These are phyloP conservation scores for Yamadazyma insecticola DNA, from an alignment of 805 yeast genomes.

Conservation along the genomic window DNA sequence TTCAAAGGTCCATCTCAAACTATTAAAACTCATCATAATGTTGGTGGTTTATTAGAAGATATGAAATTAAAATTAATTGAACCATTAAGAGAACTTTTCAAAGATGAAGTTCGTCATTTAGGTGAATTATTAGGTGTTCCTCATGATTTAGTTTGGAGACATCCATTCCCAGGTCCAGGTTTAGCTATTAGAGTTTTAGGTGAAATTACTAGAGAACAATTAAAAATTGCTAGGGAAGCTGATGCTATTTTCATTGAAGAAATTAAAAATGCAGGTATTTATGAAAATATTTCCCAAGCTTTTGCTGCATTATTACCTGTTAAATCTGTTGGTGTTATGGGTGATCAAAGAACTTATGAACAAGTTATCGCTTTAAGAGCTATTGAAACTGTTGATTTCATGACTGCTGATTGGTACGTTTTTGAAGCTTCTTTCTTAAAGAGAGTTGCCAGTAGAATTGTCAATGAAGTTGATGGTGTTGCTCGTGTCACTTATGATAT, in stretches of 20 bases:
- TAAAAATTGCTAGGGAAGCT: conserved; percentile 95
- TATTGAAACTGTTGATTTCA: conserved; percentile 94
- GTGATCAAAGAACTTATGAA: conserved; percentile 98
- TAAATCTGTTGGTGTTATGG: conserved; percentile 99
- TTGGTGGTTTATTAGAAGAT: conserved; percentile 95
- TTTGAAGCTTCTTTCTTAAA: conserved; percentile 91
- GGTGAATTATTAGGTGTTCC: conserved; percentile 95
- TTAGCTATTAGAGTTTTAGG: conserved; percentile 97
- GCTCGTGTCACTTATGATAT: conserved; percentile 98
- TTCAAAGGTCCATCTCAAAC: conserved; percentile 99
- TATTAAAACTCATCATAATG: conserved; percentile 98
- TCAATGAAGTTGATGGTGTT: conserved; percentile 97
- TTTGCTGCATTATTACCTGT: conserved; percentile 97
- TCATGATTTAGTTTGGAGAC: conserved; percentile 98
- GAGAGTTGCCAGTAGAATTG: conserved; percentile 91
- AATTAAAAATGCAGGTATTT: conserved; percentile 88
- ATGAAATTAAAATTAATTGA: conserved; percentile 98
- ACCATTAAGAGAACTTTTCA: conserved; percentile 97
- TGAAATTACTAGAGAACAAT: conserved; percentile 90
- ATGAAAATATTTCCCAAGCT: conserved; percentile 92
- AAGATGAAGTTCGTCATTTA: conserved; percentile 96
- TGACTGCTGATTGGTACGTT: conserved; percentile 99
- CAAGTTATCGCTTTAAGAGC: conserved; percentile 99
- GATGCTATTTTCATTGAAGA: conserved; percentile 95
- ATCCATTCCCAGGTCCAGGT: conserved; percentile 99